phyloP scores from a whole-genome alignment of 2,329 filamentous ascomycete genomes.

The Verticillium klebahnii region DNA sequence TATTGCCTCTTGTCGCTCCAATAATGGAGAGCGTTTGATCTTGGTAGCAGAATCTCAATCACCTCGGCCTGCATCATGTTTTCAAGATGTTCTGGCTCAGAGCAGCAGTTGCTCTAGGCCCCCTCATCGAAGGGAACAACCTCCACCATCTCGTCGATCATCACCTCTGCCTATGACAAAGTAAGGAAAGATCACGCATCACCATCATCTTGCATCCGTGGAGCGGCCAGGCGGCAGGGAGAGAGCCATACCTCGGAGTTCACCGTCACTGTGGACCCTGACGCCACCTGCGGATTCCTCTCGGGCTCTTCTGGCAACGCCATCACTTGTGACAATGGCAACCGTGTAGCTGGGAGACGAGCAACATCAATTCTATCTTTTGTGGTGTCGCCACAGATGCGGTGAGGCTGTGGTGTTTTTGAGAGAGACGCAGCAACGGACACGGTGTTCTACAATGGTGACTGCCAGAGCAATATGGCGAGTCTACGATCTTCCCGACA shows the following conservation, averaged over 20 bases:
- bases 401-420: not conserved
- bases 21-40: too few species aligned
- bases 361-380: slow-evolving; percentile 5
- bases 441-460: slow-evolving; percentile 4
- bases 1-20: not conserved
- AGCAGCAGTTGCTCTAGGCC: not conserved
- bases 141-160: not conserved
- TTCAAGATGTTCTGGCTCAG: not conserved
- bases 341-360: slow-evolving; percentile 6
- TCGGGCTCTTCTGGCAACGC: slow-evolving; percentile 6
- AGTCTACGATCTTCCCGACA: not conserved
- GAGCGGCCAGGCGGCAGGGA: not conserved
- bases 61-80: not conserved
- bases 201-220: not conserved
- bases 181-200: not conserved
- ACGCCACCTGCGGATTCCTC: slow-evolving; percentile 9
- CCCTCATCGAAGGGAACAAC: not conserved
- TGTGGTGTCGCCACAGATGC: slow-evolving; percentile 1
- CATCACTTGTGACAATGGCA: slow-evolving; percentile 7
- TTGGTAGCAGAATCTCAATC: not conserved
- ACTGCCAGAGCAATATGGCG: slow-evolving; percentile 9
- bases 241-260: not conserved
- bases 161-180: not conserved
- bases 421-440: slow-evolving; percentile 2
- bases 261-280: slow-evolving; percentile 7